Base-by-base conservation (phyloP, 2,329 filamentous ascomycete genomes). In the Penicillium hordei region DNA sequence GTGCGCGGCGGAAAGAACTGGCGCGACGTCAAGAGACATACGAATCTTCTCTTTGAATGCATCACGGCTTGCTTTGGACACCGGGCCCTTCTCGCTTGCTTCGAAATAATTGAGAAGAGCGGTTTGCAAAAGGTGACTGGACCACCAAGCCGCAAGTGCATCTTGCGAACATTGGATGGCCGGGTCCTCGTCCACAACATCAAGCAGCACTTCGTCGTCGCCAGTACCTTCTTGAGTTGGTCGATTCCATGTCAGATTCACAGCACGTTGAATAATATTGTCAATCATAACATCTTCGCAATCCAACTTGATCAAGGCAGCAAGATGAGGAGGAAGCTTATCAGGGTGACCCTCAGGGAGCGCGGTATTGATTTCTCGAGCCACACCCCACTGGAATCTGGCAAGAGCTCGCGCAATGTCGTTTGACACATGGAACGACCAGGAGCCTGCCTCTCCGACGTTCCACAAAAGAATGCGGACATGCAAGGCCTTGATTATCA, bases 401-500 rank as follows among this genome's bases (percentile, higher is more conserved):
- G 92, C 90, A 58, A 95, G 75, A 68, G 87, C 88, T 33, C 87
- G 84, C 29, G 90, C 91, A 59, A 93, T 76, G 19, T 85, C 78
- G 64, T 93, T 88, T 58, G 89, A 84, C 49, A 86, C 76, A 25
- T 81, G 82, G 63, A 86, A 85, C n/a, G 81, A 80, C 61, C 87
- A 83, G 49, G 89, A 83, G 8, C 85, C 86, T 31, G 83, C 81
- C 62, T 87, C 85, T 38, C 88, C 86, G 45, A 85, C 79, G 65
- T 91, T 88, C 90, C 91, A 96, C 39, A 96, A 82, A 34, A 97
- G 82, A 44, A 97, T 85, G n/a, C 92, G 89, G 59, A 95, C 89
- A 70, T 97, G 93, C 38, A 97, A 80, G 1, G 93, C 90, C 74
- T 96, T 95, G 56, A 96, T 83, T 90, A 97, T 96, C 54, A 96